Evolutionary conservation across 1,139 yeast species (phyloP).

Genomic region (Protomyces gravidus): DNA sequence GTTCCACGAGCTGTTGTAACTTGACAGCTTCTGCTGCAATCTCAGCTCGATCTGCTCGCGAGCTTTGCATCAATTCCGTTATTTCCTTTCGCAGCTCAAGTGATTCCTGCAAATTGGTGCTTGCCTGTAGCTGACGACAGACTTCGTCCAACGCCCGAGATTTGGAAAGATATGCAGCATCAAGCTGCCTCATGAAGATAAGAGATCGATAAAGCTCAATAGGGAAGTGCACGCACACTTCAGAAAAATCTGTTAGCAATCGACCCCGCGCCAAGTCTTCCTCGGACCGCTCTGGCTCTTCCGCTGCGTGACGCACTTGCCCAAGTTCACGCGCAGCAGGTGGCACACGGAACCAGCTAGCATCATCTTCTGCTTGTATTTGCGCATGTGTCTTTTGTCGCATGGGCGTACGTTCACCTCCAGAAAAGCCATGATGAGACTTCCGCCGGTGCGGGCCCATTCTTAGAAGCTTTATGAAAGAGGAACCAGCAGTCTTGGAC

Average conservation of each 20-base stretch:
- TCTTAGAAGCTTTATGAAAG: no score
- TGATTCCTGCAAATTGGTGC: not conserved
- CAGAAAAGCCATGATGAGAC: not conserved
- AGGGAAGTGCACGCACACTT: conserved; percentile 18
- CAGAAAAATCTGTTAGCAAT: conserved; percentile 1
- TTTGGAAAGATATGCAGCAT: conserved; percentile 1
- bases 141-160: not conserved
- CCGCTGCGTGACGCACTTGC: not conserved
- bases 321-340: not conserved
- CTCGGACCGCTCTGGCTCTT: conserved; percentile 17
- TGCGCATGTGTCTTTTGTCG: not conserved
- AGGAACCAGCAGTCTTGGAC: no score
- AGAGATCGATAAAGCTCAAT: conserved; percentile 21
- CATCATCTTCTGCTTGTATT: conserved; percentile 4
- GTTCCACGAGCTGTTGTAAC: conserved; percentile 12
- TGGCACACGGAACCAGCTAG: conserved; percentile 8
- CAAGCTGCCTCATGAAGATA: conserved; percentile 7
- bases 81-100: not conserved
- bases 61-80: conserved; percentile 1
- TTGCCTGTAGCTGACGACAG: conserved; percentile 11
- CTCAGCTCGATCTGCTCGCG: conserved; percentile 13
- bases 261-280: conserved; percentile 1
- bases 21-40: conserved; percentile 11
- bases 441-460: not conserved
- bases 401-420: not conserved